Base-by-base conservation (phyloP, 192 early-diverging fungal species). In the Jimgerdemannia flammicorona region DNA sequence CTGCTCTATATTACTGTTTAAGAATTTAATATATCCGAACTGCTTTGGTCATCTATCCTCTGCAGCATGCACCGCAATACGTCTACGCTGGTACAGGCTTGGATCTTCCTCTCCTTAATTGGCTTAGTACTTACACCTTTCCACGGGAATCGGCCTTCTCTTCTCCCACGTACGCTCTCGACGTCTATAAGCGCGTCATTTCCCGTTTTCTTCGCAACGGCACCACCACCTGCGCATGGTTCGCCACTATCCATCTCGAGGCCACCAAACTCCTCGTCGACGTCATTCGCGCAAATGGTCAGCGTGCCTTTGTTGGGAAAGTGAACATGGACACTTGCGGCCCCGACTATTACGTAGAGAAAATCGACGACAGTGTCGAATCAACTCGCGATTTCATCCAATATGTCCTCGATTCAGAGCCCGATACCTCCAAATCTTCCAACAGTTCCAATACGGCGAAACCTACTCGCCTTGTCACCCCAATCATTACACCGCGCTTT, bases 271-370 rank as follows among this genome's bases (percentile, higher is more conserved):
- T 85, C 18, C 85, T 99, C 70, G 95, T 90, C 3, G 86, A 94
- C 43, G 85, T 92, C 40, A 88, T 95, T 67, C 84, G 89, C 49
- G 79, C 85, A 49, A 79, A 86, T n/a, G 97, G 96, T 7, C 97
- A 99, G 81, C 93, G 97, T 71, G 96, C 93, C 20, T 94, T 89
- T 78, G 90, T 99, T 44, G 97, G 97, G 19, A 97, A 98, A 78
- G 96, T 99, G 71, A 95, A 94, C 87, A 99, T 99, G 97, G 95
- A 97, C 81, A 84, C 90, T 72, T 95, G 97, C 78, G 80, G 88
- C 2, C 95, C 95, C 40, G 87, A 90, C 44, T 91, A 87, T 76
- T 93, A 95, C 80, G 78, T 88, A 40, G 95, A 98, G 80, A 78
- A 84, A 19, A 92, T 91, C 6, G 85, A 90, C 42, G 79, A 84